phyloP scores from a whole-genome alignment of 108 stramenopile species.

The Skeletonema tropicum region DNA sequence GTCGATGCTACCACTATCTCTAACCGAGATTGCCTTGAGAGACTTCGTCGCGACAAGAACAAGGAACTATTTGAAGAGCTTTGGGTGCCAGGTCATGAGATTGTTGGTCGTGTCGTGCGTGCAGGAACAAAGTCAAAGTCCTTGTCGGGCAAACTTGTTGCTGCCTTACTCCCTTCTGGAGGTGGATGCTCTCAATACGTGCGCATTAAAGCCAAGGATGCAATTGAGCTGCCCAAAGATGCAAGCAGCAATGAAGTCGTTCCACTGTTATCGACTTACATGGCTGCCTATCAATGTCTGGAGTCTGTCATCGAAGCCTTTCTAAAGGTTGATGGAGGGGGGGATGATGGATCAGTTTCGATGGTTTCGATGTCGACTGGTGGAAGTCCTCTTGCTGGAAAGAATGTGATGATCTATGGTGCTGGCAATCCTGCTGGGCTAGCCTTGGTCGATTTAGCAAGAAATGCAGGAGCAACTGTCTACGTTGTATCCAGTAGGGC shows the following conservation, averaged over 20 bases:
- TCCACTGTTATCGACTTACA: slow-evolving; percentile 71
- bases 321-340: background rate
- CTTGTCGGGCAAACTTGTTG: slow-evolving; percentile 44
- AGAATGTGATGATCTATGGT: slow-evolving; percentile 67
- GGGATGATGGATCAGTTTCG: too few relatives aligned
- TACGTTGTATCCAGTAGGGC: slow-evolving; percentile 24
- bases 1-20: slow-evolving; percentile 1
- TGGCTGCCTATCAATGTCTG: slow-evolving; percentile 72
- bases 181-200: slow-evolving; percentile 67
- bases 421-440: slow-evolving; percentile 57
- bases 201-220: slow-evolving; percentile 35
- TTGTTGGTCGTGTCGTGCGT: slow-evolving; percentile 1
- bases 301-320: background rate
- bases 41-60: background rate
- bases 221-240: slow-evolving; percentile 59
- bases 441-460: slow-evolving; percentile 66
- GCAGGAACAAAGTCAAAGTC: background rate
- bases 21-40: background rate
- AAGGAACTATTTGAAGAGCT: background rate
- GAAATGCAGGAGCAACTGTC: slow-evolving; percentile 56
- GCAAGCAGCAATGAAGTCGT: slow-evolving; percentile 48
- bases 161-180: slow-evolving; percentile 62
- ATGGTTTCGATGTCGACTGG: too few relatives aligned
- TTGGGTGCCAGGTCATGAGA: slow-evolving; percentile 3
- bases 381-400: slow-evolving; percentile 32